These are phyloP conservation scores for Zoysia japonica DNA, from an alignment of 176 grass and related monocot species.

Conservation along the genomic window DNA sequence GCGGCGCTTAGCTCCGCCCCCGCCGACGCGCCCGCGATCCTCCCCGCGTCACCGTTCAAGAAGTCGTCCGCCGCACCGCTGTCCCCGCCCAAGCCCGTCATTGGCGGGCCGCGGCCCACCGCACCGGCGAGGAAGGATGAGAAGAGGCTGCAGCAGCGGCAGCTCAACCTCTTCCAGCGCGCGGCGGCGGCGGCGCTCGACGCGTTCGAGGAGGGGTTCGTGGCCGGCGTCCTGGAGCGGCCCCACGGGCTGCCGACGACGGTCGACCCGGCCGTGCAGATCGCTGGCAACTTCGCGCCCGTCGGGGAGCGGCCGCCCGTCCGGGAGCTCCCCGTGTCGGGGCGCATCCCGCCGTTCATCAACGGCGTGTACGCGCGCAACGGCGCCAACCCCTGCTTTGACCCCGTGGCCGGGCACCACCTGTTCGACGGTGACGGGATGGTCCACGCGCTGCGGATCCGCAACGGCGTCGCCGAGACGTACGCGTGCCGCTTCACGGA, in stretches of 20 bases:
- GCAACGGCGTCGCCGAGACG: conserved; percentile 61
- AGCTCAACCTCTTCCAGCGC: conserved; percentile 58
- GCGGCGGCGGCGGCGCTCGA: conserved; percentile 61
- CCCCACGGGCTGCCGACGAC: conserved; percentile 64
- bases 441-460: conserved; percentile 70
- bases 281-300: conserved; percentile 81
- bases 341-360: conserved; percentile 76
- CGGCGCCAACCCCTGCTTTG: conserved; percentile 86
- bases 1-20: conserved; percentile 32
- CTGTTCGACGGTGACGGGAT: conserved; percentile 96
- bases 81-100: conserved; percentile 17
- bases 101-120: conserved; percentile 31
- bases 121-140: not conserved
- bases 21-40: not conserved
- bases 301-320: conserved; percentile 56
- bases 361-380: conserved; percentile 81
- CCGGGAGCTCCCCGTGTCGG: conserved; percentile 41
- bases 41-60: not conserved
- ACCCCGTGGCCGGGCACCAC: conserved; percentile 83
- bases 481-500: conserved; percentile 81
- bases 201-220: conserved; percentile 68
- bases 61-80: not conserved
- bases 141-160: not conserved
- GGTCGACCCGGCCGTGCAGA: conserved; percentile 76
- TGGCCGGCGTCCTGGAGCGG: conserved; percentile 60